Evolutionary conservation across 441 rosid genomes (phyloP), one percentile per base, ranked within the genome.

Genomic region (Populus hybrid): DNA sequence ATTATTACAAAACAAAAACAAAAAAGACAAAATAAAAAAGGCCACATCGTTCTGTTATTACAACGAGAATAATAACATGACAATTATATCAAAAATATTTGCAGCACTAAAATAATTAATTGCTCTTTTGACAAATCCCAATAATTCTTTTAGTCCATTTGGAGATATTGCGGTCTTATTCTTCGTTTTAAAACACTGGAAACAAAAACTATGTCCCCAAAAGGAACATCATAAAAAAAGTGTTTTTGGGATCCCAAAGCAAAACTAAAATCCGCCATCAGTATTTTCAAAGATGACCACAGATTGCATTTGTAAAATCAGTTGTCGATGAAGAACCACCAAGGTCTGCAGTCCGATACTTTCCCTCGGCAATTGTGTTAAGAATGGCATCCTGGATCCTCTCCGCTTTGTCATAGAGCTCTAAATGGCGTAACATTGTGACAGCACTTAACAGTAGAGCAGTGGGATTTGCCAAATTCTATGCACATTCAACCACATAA

Each of bases 381-480:
- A 96, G 86, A 81, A 94, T 89, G 6, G 98, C 99, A 35, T 88
- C 70, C 75, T 93, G 95, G 71, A 96, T 93, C 83, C 84, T 81
- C 36, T 94, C 94, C 20, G 99, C 98, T 84, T 93, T 89, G 64
- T 94, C 89, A 74, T 88, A 84, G 70, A 92, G 87, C 79, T 92
- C 87, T 75, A 94, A 83, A 81, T 94, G 99, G 65, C 91, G 94
- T 85, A 96, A 84, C 98, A 96, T 94, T 75, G 91, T 78, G 64
- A 96, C 97, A 34, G 91, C 80, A 79, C 98, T 94, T 87, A 93
- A 77, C 75, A 94, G 86, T 85, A 94, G 83, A 65, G 99, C 99
- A 66, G 98, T 94, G 12, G 99, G 98, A 79, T 96, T 96, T 26
- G 99, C 99, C 90, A 93, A 10, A 84, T 94, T 91, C 99, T 91